Evolutionary conservation across 768 basidiomycete species (phyloP).

Genomic region (Cystobasidium onofrii): DNA sequence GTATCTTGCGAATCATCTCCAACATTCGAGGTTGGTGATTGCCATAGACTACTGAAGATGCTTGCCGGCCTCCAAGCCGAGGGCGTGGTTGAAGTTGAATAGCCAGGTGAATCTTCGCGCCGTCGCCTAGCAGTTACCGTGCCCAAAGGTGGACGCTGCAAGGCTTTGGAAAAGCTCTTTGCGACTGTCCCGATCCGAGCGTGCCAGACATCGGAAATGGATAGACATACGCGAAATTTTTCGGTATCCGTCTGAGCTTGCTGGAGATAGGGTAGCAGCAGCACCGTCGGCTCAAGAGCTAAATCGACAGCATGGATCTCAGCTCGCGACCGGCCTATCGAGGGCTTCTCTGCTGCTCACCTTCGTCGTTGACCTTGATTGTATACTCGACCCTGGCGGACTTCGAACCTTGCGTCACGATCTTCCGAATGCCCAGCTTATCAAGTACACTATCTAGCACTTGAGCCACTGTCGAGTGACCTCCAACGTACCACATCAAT

Average conservation of each 20-base stretch:
- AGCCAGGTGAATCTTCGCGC: not conserved
- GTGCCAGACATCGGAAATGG: conserved; percentile 17
- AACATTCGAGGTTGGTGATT: not conserved
- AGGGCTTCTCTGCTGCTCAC: not conserved
- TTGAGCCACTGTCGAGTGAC: conserved; percentile 54
- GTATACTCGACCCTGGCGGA: conserved; percentile 64
- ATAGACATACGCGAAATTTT: not conserved
- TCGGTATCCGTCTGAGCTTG: not conserved
- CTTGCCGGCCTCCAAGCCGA: conserved; percentile 32
- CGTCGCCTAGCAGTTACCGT: conserved; percentile 57
- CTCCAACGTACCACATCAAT: conserved; percentile 61
- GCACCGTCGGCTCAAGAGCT: conserved; percentile 2
- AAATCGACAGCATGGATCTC: conserved; percentile 47
- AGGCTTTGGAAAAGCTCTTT: conserved; percentile 27
- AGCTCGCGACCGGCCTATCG: conserved; percentile 41
- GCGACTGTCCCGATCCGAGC: conserved; percentile 28
- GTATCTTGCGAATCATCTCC: conserved; percentile 1
- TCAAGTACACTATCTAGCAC: conserved; percentile 53
- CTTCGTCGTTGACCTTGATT: not conserved
- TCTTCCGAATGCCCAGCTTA: conserved; percentile 63
- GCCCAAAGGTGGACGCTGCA: conserved; percentile 18
- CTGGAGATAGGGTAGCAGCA: conserved; percentile 1
- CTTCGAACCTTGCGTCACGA: conserved; percentile 57
- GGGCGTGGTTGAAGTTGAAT: not conserved
- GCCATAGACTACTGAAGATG: conserved; percentile 32